Evolutionary conservation across 805 yeast species (phyloP), one percentile per base, ranked within the genome.

Genomic region (Candida quercuum): DNA sequence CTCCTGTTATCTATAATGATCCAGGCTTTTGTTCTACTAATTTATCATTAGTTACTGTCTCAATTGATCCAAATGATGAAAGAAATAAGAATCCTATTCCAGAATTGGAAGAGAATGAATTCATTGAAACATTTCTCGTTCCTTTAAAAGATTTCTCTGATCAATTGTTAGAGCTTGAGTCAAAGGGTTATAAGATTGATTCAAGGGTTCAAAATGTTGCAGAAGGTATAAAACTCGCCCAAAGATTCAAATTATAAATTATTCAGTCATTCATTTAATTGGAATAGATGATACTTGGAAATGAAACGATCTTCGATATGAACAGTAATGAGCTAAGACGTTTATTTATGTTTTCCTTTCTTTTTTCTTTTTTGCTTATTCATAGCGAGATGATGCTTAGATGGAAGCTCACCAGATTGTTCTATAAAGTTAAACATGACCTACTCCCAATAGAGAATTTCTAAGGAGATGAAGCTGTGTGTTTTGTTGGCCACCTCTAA

Each of bases 11-110:
- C 51, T 83, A 62, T 59, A 79, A 80, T 46, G 95, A 86, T 56
- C 94, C 95, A 0, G 95, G 95, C 2, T 86, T 84, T 56, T 83
- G 95, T 49, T 88, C 91, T 59, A 91, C 97, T 15, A 89, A 85
- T 53, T 68, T 86, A 65, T 78, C 80, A 18, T 63, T 91, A 41
- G 93, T 91, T 2, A 79, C 81, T 21, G 85, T 86, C 12, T 75
- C 80, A 37, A 76, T 91, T 15, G 98, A 91, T 52, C 61, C 85
- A 63, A 49, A 63, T 2, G 78, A 76, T 38, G 72, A 71, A 15
- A 74, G 80, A 42, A 93, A 91, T 59, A 48, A 60, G 42, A 65
- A 78, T 43, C 97, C 96, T 1, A 55, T 65, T 39, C 76, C 94
- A 3, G 71, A 83, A 45, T 67, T 93, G 44, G 97, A 93, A 62